Percentiles rank a stretch among this genome's conserved stretches.
These are phyloP conservation scores for Angophora floribunda DNA, from an alignment of 345 rosid species.

Conservation along the genomic window DNA sequence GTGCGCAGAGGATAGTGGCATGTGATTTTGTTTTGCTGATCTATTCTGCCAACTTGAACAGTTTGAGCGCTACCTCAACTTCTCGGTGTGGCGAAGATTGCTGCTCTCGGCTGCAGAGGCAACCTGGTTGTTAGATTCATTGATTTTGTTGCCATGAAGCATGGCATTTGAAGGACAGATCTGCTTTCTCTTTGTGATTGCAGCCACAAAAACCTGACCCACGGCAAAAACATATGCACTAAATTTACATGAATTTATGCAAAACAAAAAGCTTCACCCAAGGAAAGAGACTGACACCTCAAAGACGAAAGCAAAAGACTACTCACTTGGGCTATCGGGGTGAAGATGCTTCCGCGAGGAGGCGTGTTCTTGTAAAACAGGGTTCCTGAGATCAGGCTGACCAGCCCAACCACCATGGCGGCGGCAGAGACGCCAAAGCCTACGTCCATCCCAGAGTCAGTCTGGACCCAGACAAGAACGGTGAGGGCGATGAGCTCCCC, in stretches of 20 bases:
- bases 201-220: slow-evolving; percentile 81
- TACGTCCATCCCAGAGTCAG: slow-evolving; percentile 92
- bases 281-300: background rate
- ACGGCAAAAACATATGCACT: background rate
- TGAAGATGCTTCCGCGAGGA: slow-evolving; percentile 78
- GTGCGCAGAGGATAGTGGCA: background rate
- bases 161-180: slow-evolving; percentile 43
- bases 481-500: slow-evolving; percentile 91
- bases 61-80: slow-evolving; percentile 40
- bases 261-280: background rate
- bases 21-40: background rate
- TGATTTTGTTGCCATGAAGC: slow-evolving; percentile 31
- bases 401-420: slow-evolving; percentile 80
- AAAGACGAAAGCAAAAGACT: background rate
- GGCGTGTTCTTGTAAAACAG: slow-evolving; percentile 67
- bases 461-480: slow-evolving; percentile 87
- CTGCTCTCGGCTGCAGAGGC: slow-evolving; percentile 10
- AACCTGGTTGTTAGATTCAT: slow-evolving; percentile 1
- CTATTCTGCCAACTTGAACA: background rate
- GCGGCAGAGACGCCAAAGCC: slow-evolving; percentile 96
- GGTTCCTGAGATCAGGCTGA: slow-evolving; percentile 71
- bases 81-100: slow-evolving; percentile 35
- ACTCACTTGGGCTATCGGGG: slow-evolving; percentile 76
- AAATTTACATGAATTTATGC: background rate
- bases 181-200: slow-evolving; percentile 64